Percentiles rank a stretch among this genome's conserved stretches.
These are phyloP conservation scores for Conidiobolus incongruus DNA, from an alignment of 371 early-diverging fungal species.

Conservation along the genomic window DNA sequence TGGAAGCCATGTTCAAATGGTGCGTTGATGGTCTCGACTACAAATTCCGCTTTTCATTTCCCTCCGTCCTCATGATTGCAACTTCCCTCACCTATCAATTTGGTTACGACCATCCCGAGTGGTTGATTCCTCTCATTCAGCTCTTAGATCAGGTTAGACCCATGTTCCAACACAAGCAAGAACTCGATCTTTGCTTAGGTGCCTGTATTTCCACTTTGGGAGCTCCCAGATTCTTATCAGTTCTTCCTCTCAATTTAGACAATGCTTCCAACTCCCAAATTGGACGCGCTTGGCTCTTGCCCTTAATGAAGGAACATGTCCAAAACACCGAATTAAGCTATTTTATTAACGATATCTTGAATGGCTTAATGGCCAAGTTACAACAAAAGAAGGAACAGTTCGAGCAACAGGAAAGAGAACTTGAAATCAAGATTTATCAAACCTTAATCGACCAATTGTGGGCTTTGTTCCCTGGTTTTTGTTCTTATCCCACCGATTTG, in stretches of 20 bases:
- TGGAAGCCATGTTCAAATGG: slow-evolving; percentile 21
- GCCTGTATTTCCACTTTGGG: slow-evolving; percentile 64
- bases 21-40: slow-evolving; percentile 43
- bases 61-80: slow-evolving; percentile 16
- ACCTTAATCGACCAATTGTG: slow-evolving; percentile 77
- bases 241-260: slow-evolving; percentile 76
- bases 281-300: slow-evolving; percentile 66
- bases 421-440: slow-evolving; percentile 79
- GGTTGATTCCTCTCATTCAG: slow-evolving; percentile 32
- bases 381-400: slow-evolving; percentile 34
- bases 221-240: slow-evolving; percentile 43
- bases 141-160: slow-evolving; percentile 59
- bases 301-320: slow-evolving; percentile 47
- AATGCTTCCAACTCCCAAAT: slow-evolving; percentile 12
- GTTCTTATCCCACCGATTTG: slow-evolving; percentile 59
- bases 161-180: slow-evolving; percentile 61
- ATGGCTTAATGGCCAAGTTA: slow-evolving; percentile 57
- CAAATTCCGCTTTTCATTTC: slow-evolving; percentile 63
- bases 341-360: slow-evolving; percentile 36
- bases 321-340: slow-evolving; percentile 57
- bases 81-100: slow-evolving; percentile 13
- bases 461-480: slow-evolving; percentile 68
- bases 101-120: slow-evolving; percentile 29
- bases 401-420: slow-evolving; percentile 27
- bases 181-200: slow-evolving; percentile 59